These are phyloP conservation scores for Gloeophyllum trabeum DNA, from an alignment of 768 basidiomycete genomes.

Conservation along the genomic window DNA sequence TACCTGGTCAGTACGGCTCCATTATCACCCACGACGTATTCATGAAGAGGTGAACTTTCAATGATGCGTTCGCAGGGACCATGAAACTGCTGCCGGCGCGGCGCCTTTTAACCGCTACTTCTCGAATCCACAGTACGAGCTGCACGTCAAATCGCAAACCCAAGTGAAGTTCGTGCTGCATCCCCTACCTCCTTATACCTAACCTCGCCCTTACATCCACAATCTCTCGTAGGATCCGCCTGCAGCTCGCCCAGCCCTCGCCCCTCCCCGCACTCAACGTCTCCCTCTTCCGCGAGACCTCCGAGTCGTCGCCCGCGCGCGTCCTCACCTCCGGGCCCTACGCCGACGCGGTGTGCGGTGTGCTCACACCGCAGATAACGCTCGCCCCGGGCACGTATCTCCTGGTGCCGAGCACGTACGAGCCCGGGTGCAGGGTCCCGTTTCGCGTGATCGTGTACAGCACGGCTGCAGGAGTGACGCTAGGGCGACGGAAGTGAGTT, in stretches of 20 bases:
- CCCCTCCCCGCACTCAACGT: slow-evolving; percentile 44
- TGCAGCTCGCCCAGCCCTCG: slow-evolving; percentile 41
- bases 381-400: slow-evolving; percentile 58
- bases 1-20: slow-evolving; percentile 43
- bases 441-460: slow-evolving; percentile 59
- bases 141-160: slow-evolving; percentile 40
- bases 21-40: neutral
- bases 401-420: slow-evolving; percentile 64
- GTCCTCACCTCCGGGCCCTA: slow-evolving; percentile 73
- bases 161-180: slow-evolving; percentile 41
- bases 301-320: slow-evolving; percentile 22
- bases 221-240: slow-evolving; percentile 42
- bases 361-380: slow-evolving; percentile 39
- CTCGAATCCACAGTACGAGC: slow-evolving; percentile 57
- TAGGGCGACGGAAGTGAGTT: neutral
- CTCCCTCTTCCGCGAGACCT: slow-evolving; percentile 35
- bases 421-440: slow-evolving; percentile 38
- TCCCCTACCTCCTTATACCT: neutral
- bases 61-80: slow-evolving; percentile 47
- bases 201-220: neutral
- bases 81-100: slow-evolving; percentile 51
- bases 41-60: neutral
- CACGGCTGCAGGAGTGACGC: slow-evolving; percentile 13
- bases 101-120: slow-evolving; percentile 55
- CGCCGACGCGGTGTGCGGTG: slow-evolving; percentile 64